A percentile compares a stretch with the other conserved stretches of the same genome.
These are phyloP conservation scores for Malassezia dermatis DNA, from an alignment of 1,284 basidiomycete species.

Conservation along the genomic window DNA sequence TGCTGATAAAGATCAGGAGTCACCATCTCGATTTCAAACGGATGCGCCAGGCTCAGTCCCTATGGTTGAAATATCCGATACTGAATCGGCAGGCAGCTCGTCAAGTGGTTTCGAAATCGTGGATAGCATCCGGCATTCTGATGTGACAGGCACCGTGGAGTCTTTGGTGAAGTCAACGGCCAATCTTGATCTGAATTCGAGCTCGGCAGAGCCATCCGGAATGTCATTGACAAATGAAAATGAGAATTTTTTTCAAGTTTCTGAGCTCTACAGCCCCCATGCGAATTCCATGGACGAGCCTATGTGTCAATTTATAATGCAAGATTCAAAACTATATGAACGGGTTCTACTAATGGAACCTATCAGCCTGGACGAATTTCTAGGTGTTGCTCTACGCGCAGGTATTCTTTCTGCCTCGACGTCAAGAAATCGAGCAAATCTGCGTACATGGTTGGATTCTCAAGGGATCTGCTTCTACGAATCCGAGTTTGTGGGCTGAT, in stretches of 20 bases:
- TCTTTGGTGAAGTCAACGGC: not conserved
- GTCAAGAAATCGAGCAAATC: not conserved
- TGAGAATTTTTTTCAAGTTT: not conserved
- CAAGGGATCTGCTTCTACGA: constrained; percentile 18
- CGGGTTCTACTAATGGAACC: constrained; percentile 12
- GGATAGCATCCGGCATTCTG: not conserved
- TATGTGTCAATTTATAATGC: not conserved
- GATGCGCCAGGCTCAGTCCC: not conserved
- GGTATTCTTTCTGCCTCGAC: not conserved
- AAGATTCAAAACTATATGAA: constrained; percentile 7
- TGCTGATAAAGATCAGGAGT: not conserved
- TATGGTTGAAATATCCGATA: not conserved
- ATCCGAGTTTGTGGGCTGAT: not conserved
- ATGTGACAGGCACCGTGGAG: not conserved
- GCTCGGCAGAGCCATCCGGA: no score
- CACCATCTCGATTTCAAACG: not conserved
- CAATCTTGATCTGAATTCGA: not conserved
- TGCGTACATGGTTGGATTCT: constrained; percentile 15
- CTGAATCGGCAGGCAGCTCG: not conserved
- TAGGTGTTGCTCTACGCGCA: not conserved
- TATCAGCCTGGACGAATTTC: constrained; percentile 10
- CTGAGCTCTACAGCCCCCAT: not conserved
- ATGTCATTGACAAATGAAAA: not conserved
- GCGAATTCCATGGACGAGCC: constrained; percentile 4
- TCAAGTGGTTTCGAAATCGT: not conserved